phyloP scores from a whole-genome alignment of 2,329 filamentous ascomycete genomes.

The Paraphaeosphaeria minitans region DNA sequence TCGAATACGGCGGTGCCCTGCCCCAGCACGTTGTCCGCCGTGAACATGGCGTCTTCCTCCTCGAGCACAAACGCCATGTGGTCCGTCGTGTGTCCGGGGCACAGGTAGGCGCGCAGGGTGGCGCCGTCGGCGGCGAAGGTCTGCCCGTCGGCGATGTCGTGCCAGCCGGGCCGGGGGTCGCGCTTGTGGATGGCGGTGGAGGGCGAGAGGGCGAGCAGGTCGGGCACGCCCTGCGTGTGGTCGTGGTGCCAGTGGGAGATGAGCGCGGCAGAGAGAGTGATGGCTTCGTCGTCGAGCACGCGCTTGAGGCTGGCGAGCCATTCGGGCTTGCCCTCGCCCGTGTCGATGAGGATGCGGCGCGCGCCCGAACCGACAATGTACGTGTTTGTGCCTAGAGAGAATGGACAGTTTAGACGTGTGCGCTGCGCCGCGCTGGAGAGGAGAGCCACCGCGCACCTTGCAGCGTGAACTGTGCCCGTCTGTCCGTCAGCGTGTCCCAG shows the following conservation, averaged over 20 bases:
- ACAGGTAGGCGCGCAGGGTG: conserved; percentile 69
- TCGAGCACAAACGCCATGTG: conserved; percentile 79
- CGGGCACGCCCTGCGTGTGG: conserved; percentile 76
- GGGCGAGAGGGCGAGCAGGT: conserved; percentile 70
- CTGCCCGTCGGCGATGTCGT: conserved; percentile 62
- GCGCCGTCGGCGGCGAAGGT: conserved; percentile 64
- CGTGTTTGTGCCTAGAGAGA: conserved; percentile 76
- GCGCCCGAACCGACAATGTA: conserved; percentile 83
- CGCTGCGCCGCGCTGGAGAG: not conserved
- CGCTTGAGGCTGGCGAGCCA: conserved; percentile 73
- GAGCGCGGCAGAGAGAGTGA: conserved; percentile 70
- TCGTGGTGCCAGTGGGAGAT: conserved; percentile 94
- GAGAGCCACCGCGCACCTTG: conserved; percentile 55
- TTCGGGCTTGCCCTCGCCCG: conserved; percentile 76
- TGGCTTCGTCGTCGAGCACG: conserved; percentile 70
- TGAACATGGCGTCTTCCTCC: conserved; percentile 83
- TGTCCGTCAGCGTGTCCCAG: conserved; percentile 19
- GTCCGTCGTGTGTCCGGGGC: conserved; percentile 79
- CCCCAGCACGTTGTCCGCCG: conserved; percentile 85
- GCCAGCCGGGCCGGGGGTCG: conserved; percentile 57
- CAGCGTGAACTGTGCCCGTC: conserved; percentile 61
- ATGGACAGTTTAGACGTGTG: not conserved
- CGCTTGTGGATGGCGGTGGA: conserved; percentile 69
- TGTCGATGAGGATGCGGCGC: conserved; percentile 82
- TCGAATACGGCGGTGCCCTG: conserved; percentile 88